Base-by-base conservation (phyloP, 1,139 yeast genomes). In the Yamadazyma dushanensis region DNA sequence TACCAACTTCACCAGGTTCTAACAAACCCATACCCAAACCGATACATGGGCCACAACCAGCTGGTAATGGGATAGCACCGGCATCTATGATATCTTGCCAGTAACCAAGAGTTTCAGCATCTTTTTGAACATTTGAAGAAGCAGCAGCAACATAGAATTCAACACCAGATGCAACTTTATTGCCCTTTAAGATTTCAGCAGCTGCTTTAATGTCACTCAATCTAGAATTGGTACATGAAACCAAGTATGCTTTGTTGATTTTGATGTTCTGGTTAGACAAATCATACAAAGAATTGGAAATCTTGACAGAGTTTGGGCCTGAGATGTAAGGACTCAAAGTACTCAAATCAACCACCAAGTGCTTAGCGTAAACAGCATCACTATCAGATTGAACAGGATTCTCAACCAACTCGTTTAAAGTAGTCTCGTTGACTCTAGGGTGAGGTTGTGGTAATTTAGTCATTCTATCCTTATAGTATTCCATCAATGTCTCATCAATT, bases 31-130 rank as follows among this genome's bases (percentile, higher is more conserved):
- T 75, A 43, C 99, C 99, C 39, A 92, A 74, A 29, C 99, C 99
- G 55, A 92, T 92, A 69, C 99, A 92, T 25, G 99, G 99, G 32
- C 99, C 99, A 67, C 99, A 92, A 16, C 99, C 99, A 14, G 98
- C 96, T 13, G 97, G 97, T 50, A 92, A 76, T 24, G 97, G 90
- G 51, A 70, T 86, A 39, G 97, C 96, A 35, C 99, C 99, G 10
- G 97, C 95, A 38, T 83, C 92, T 29, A 92, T 54, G 37, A 94
- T 74, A 22, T 79, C 80, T 53, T 89, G 76, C 98, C 99, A 94
- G 9, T 95, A 94, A 41, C 98, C 98, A 34, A 65, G 69, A 29
- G 78, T 76, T 65, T 86, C 96, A 31, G 98, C 97, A 50, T 89
- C 97, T 46, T 77, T 76, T 67, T 92, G 97, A 25, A 94, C 97